Evolutionary conservation across 805 yeast species (phyloP), one percentile per base, ranked within the genome.

Genomic region (Ogataea henricii): DNA sequence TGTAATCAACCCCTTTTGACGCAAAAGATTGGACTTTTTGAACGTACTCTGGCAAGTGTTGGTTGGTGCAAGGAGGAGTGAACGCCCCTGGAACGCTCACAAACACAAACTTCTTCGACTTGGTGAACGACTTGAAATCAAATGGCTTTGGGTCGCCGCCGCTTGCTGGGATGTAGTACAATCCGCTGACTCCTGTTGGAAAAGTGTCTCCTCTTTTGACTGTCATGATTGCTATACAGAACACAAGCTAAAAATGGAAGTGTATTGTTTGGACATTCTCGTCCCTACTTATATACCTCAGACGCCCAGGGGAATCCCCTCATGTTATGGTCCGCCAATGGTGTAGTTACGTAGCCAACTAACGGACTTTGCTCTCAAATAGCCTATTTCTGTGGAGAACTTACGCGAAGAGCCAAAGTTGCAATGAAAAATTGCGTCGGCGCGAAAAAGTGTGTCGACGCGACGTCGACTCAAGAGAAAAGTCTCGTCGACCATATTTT

Each of bases 81-180:
- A 87, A 88, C 9, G 96, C 94, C 53, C 91, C 95, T 52, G 95
- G 94, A 27, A 87, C 90, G 49, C 86, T 76, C 26, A 89, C 88
- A 57, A 87, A 71, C 36, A 87, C 81, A 26, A 84, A 79, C 58
- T 75, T 81, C 72, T 81, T 80, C 43, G 66, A 65, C 51, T 64
- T 56, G 30, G 69, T 61, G 40, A 53, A 55, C 26, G 58, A 55
- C 18, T 61, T 61, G 43, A 72, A 63, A 47, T 73, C 69, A 37
- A 67, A 65, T 8, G 55, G 53, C 20, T 55, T 52, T 37, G 76
- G 77, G 18, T 57, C 63, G n/a, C 61, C 66, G 42, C 67, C 65
- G 16, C 60, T 47, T 47, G 62, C 57, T 34, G 76, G 71, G 18
- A 52, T 53, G 46, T 68, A 62, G 56, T 66, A 71, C 45, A 64